These are phyloP conservation scores for Hyphodiscus hymeniophilus DNA, from an alignment of 495 filamentous ascomycete genomes.

Conservation along the genomic window DNA sequence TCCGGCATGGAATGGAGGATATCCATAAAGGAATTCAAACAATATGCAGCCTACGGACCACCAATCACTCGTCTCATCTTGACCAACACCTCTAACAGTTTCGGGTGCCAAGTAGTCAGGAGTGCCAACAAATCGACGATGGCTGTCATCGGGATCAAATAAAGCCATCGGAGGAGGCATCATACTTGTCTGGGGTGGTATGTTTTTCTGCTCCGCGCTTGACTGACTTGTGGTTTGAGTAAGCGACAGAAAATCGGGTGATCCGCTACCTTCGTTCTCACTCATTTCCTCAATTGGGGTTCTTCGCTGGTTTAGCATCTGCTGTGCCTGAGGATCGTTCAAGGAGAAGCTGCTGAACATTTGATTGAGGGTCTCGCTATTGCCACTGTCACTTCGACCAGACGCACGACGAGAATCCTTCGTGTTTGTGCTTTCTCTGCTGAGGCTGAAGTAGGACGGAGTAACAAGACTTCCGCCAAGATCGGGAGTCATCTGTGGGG, in stretches of 20 bases:
- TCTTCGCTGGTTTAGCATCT: conserved; percentile 31
- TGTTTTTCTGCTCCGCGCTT: conserved; percentile 36
- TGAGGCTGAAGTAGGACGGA: conserved; percentile 89
- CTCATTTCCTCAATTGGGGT: conserved; percentile 53
- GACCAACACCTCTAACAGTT: conserved; percentile 88
- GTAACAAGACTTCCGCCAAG: conserved; percentile 55
- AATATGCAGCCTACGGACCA: conserved; percentile 97
- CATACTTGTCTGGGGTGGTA: conserved; percentile 70
- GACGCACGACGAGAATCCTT: conserved; percentile 79
- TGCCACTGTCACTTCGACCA: conserved; percentile 84
- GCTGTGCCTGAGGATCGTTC: conserved; percentile 42
- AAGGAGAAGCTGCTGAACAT: conserved; percentile 83
- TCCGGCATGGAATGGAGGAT: conserved; percentile 86
- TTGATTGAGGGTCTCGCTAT: conserved; percentile 73
- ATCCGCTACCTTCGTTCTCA: conserved; percentile 56
- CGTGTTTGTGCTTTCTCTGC: conserved; percentile 51
- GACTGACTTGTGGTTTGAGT: conserved; percentile 52
- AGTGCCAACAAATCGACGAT: conserved; percentile 90
- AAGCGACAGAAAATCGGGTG: conserved; percentile 60
- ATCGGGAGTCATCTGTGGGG: conserved; percentile 85
- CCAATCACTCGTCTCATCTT: conserved; percentile 99
- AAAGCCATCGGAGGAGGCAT: conserved; percentile 91
- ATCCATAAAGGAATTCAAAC: conserved; percentile 90
- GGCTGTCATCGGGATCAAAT: conserved; percentile 91
- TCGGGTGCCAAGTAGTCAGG: conserved; percentile 96